These are phyloP conservation scores for Globisporangium lucens DNA, from an alignment of 352 stramenopile genomes.

Conservation along the genomic window DNA sequence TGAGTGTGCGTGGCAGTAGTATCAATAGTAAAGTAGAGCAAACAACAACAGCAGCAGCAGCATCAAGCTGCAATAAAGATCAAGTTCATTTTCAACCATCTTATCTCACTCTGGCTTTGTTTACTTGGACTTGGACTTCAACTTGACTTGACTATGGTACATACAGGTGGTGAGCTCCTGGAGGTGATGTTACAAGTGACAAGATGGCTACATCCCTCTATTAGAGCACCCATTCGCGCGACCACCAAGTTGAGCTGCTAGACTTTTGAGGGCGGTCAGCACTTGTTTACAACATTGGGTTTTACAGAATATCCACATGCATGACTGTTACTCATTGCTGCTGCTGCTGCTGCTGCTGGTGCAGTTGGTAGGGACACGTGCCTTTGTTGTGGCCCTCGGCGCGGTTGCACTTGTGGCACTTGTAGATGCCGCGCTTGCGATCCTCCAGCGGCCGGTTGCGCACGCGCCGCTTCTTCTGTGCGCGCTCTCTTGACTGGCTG, in stretches of 20 bases:
- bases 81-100: not conserved
- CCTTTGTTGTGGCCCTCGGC: constrained; percentile 53
- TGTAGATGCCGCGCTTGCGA: constrained; percentile 49
- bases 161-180: not conserved
- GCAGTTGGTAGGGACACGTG: constrained; percentile 37
- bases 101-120: not conserved
- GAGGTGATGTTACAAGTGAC: not conserved
- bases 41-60: not conserved
- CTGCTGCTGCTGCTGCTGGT: not conserved
- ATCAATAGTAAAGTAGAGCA: not conserved
- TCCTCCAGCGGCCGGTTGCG: constrained; percentile 29
- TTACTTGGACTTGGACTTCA: not conserved
- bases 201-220: not conserved
- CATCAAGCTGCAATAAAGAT: not conserved
- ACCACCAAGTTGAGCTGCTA: not conserved
- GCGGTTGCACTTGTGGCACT: constrained; percentile 44
- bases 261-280: too few relatives aligned
- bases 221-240: not conserved
- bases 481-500: not conserved
- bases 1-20: not conserved
- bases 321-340: not conserved
- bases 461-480: constrained; percentile 29
- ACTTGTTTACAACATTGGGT: not conserved
- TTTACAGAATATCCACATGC: not conserved
- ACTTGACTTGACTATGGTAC: not conserved